Percentiles rank a stretch among this genome's conserved stretches.
phyloP scores from a whole-genome alignment of 192 early-diverging fungal genomes.

The Dispira parvispora region DNA sequence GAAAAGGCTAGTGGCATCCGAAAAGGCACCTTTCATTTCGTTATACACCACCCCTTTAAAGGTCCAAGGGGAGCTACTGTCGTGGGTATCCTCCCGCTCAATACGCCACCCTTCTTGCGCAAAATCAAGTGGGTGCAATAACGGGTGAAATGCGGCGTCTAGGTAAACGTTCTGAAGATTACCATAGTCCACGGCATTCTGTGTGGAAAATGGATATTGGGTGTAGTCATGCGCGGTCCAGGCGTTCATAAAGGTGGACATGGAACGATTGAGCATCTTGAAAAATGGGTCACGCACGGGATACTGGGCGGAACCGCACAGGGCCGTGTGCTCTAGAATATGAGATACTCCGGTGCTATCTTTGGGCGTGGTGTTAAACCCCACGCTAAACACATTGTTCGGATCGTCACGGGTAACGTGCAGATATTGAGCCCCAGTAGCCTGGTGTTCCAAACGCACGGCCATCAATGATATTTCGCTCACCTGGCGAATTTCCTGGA shows the following conservation, averaged over 20 bases:
- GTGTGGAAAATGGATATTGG: slow-evolving; percentile 85
- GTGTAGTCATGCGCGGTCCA: slow-evolving; percentile 80
- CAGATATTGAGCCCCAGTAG: slow-evolving; percentile 71
- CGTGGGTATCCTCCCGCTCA: slow-evolving; percentile 55
- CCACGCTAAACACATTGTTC: slow-evolving; percentile 92
- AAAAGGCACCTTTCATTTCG: slow-evolving; percentile 90
- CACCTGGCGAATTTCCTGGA: slow-evolving; percentile 33
- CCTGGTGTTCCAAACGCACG: slow-evolving; percentile 50
- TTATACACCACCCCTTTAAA: slow-evolving; percentile 97
- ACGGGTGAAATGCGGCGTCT: slow-evolving; percentile 75
- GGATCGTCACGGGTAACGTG: slow-evolving; percentile 72
- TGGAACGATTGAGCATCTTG: slow-evolving; percentile 90
- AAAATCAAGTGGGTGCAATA: slow-evolving; percentile 68
- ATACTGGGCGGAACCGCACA: slow-evolving; percentile 73
- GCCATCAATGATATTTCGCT: slow-evolving; percentile 66
- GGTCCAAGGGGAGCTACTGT: slow-evolving; percentile 19
- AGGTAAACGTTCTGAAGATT: slow-evolving; percentile 84
- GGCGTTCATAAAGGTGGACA: slow-evolving; percentile 96
- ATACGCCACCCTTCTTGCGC: slow-evolving; percentile 91
- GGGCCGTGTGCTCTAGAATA: slow-evolving; percentile 88
- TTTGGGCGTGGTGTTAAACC: slow-evolving; percentile 66
- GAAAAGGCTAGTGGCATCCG: slow-evolving; percentile 68
- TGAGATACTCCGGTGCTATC: slow-evolving; percentile 83
- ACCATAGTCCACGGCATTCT: slow-evolving; percentile 72
- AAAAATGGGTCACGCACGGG: slow-evolving; percentile 98